Base-by-base conservation (phyloP, 306 rosid genomes). In the Prosopis cineraria region DNA sequence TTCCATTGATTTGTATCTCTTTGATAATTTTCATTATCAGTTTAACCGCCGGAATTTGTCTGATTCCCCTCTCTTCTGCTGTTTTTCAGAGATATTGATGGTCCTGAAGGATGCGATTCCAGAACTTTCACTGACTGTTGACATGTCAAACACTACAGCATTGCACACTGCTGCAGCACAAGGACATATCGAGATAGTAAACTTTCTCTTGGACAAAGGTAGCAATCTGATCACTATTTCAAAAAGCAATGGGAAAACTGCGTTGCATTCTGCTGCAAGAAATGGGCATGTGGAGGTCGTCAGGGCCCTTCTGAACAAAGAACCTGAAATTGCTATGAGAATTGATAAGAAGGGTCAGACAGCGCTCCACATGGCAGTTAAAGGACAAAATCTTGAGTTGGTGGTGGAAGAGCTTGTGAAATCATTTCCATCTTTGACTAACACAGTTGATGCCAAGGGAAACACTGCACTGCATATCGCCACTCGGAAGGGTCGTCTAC, bases 311-410 rank as follows among this genome's bases (percentile, higher is more conserved):
- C 70, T 92, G 68, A 72, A 72, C 45, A 85, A 82, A 68, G 95
- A 87, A 68, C 87, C 91, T 73, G 91, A 85, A 72, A 83, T 86
- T 70, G 87, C 86, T 13, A 74, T 33, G 37, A 85, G 91, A 84
- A 80, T 16, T 48, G 95, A 92, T 82, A 88, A 84, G 78, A 92
- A 92, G 84, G 91, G 91, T 52, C 95, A 92, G 91, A 92, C 95
- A 37, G 90, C 89, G 41, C 95, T 92, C 30, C 97, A 92, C 76
- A 92, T 92, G 97, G 93, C 90, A 12, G 95, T 84, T 19, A 92
- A 92, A 82, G 97, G 97, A 73, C 90, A 81, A 68, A 88, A 83
- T 65, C 80, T 87, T 71, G 91, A 87, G 75, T 48, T 92, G 74
- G 88, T 92, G 74, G 88, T 90, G 53, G 86, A 78, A 7, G 95